Base-by-base conservation (phyloP, 176 grass and related monocot species). In the Juncus inflexus region DNA sequence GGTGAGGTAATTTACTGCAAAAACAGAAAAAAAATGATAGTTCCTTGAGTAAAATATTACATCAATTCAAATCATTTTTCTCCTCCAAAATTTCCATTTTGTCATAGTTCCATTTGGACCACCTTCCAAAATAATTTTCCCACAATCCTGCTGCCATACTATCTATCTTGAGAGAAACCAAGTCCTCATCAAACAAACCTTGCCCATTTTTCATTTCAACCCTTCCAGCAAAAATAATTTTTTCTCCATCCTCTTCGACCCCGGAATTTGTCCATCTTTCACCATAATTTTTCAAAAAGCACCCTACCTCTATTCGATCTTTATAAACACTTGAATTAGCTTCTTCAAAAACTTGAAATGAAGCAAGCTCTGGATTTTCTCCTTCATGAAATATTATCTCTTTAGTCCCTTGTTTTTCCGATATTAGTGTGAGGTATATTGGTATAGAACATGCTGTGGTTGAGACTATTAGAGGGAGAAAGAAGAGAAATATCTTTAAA, bases 131-230 rank as follows among this genome's bases (percentile, higher is more conserved):
- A 58, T 71, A 71, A 45, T 42, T 71, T 19, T 71, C 57, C 67
- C 67, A 71, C 52, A 71, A 71, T 71, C 53, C 52, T 57, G 67
- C 67, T 71, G 67, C 67, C 67, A 71, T 42, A 42, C 67, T 56
- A 71, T 71, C 67, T 42, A 71, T 52, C 67, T 59, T 58, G 19
- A 71, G 37, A 42, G 67, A 45, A 40, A 15, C 67, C 67, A 71
- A 42, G 57, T 58, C 67, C 13, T 59, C 53, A 42, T 71, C 67
- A 45, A 71, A 71, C 14, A 45, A 71, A 9, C 67, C 67, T 71
- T 47, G 37, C 37, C 14, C 67, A 71, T 71, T 71, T 71, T 59
- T 35, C 54, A 71, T 52, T 58, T 71, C 67, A 71, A 71, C 54
- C 37, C 53, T 71, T 71, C 67, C 67, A 15, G 52, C 38, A 71